Conservation (phyloP, 441 rosid species). For the Hura crepitans region DNA sequence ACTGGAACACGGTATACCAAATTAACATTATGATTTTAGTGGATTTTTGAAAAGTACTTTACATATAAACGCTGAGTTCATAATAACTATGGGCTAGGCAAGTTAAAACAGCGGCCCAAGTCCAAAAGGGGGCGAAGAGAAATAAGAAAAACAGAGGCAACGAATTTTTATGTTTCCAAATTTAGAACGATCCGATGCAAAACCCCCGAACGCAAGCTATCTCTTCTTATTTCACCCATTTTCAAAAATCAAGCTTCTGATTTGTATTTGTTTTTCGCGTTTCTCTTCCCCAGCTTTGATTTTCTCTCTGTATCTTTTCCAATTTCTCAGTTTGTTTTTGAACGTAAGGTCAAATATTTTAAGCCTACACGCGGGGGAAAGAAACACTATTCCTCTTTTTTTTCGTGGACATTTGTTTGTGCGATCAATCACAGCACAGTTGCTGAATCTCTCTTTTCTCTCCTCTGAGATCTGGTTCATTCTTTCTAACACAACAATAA, state of each 20-base stretch:
- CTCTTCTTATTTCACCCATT: neutral
- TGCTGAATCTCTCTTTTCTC: constrained; percentile 1
- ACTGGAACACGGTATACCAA: no score
- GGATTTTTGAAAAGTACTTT: no score
- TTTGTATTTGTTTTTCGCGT: constrained; percentile 1
- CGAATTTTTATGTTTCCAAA: neutral
- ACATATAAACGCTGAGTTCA: no score
- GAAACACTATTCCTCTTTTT: neutral
- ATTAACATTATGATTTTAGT: no score
- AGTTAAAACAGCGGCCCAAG: neutral
- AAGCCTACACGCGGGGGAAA: neutral
- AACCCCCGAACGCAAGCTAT: constrained; percentile 18
- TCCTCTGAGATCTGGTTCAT: constrained; percentile 23
- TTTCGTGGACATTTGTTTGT: neutral
- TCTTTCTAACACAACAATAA: neutral
- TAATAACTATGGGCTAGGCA: neutral
- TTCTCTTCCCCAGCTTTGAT: neutral
- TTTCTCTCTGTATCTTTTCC: neutral
- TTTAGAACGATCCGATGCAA: constrained; percentile 10
- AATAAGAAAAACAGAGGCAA: neutral
- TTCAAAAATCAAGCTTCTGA: neutral
- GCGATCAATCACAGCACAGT: constrained; percentile 16
- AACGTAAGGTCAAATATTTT: neutral
- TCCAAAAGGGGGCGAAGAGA: neutral
- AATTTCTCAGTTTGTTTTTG: neutral